Evolutionary conservation across 345 rosid genomes (phyloP), one percentile per base, ranked within the genome.

Genomic region (Eutrema yunnanense): DNA sequence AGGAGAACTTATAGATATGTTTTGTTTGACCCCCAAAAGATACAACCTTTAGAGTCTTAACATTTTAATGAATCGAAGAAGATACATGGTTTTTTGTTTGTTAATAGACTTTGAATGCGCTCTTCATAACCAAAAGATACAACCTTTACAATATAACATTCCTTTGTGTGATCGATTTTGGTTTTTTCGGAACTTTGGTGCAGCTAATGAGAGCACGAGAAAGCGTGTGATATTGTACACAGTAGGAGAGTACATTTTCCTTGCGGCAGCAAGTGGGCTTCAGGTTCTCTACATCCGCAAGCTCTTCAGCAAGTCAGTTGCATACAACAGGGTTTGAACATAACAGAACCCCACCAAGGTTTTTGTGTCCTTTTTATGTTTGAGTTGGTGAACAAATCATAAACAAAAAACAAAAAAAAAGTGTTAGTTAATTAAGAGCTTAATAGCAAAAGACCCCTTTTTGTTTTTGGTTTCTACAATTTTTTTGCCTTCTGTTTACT

Each of bases 151-250:
- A 4, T 8, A 34, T 54, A 27, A 26, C 14, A 3, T 32, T 60
- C 9, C 22, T 60, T 1, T 33, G 36, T 41, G 26, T 57, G 40
- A 37, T 37, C 2, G 60, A 54, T 36, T 27, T 43, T 56, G 53
- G 34, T 4, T 40, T 53, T 56, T 40, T 42, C 37, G 38, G 3
- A 48, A 38, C 14, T 73, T 65, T 40, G 60, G n/a, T 78, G 85
- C 94, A 92, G 98, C 98, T 3, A 95, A 90, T 59, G 99, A 95
- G 82, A 95, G 99, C 84, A 95, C 97, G 9, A 78, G 92, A 48
- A 89, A 76, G 82, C 86, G 98, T 0, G 96, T 92, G 65, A 80
- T 95, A 65, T 88, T 84, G 68, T 92, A 92, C 90, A 92, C 97
- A 8, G 77, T 86, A 34, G 92, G 82, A 49, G 99, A 95, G 72